Evolutionary conservation across 2,329 filamentous ascomycete species (phyloP).

Genomic region (Aspergillus persii): DNA sequence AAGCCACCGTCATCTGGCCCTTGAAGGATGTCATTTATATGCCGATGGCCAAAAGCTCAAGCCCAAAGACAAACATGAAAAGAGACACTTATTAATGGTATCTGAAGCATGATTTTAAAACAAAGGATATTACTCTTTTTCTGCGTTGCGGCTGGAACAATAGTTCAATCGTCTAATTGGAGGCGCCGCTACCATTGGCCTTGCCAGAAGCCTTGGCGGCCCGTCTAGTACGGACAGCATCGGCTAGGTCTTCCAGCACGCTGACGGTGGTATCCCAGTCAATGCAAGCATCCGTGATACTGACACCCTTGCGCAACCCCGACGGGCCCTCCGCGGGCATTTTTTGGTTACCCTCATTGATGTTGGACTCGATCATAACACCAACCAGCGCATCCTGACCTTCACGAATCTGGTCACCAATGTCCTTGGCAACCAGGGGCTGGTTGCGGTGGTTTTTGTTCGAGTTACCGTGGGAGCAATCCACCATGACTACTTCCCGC

Average conservation of each 20-base stretch:
- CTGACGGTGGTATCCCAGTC: conserved; percentile 82
- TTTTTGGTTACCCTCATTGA: conserved; percentile 88
- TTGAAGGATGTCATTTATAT: not conserved
- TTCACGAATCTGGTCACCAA: conserved; percentile 81
- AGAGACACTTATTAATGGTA: conserved; percentile 19
- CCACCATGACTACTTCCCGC: conserved; percentile 90
- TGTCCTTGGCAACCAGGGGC: conserved; percentile 79
- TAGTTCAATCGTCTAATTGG: conserved; percentile 17
- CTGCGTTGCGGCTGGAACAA: no score
- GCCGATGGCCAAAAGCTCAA: not conserved
- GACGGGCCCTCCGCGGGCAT: conserved; percentile 77
- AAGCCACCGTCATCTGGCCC: not conserved
- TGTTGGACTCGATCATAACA: conserved; percentile 99
- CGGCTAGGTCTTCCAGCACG: conserved; percentile 80
- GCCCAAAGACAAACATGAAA: conserved; percentile 3
- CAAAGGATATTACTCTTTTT: conserved; percentile 6
- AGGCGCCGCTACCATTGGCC: conserved; percentile 25
- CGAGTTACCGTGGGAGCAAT: conserved; percentile 98
- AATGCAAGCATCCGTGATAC: conserved; percentile 95
- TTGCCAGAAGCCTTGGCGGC: conserved; percentile 38
- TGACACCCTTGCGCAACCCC: conserved; percentile 81
- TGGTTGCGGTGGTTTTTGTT: conserved; percentile 98
- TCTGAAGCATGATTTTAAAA: conserved; percentile 18
- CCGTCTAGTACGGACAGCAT: conserved; percentile 75
- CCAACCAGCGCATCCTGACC: conserved; percentile 88